Evolutionary conservation across 805 yeast species (phyloP).

Genomic region (Candida stauntonica): DNA sequence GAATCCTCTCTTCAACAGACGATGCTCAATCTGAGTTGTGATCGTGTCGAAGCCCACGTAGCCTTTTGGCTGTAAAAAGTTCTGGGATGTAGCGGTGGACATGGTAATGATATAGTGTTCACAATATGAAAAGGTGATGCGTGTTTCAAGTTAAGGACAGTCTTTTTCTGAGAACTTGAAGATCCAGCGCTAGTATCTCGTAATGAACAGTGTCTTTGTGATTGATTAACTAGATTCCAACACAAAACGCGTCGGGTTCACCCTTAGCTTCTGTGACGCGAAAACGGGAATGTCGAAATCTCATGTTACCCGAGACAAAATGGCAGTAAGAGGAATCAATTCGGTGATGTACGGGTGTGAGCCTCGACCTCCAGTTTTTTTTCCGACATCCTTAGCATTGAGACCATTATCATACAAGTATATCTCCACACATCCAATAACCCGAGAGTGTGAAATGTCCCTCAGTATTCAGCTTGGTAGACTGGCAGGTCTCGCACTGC

Average conservation of each 20-base stretch:
- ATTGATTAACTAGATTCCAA: slow-evolving; percentile 13
- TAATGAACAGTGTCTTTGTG: slow-evolving; percentile 1
- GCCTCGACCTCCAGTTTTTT: neutral
- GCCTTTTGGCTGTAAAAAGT: slow-evolving; percentile 48
- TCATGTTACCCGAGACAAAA: neutral
- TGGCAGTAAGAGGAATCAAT: slow-evolving; percentile 2
- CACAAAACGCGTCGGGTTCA: slow-evolving; percentile 18
- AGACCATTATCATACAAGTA: too few relatives aligned
- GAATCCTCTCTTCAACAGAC: slow-evolving; percentile 88
- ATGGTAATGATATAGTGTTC: neutral
- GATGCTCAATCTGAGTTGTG: slow-evolving; percentile 90
- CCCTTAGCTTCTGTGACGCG: slow-evolving; percentile 10
- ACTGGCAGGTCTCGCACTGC: slow-evolving; percentile 17
- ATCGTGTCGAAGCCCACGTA: slow-evolving; percentile 97
- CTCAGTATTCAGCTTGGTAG: slow-evolving; percentile 20
- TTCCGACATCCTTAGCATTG: too few relatives aligned
- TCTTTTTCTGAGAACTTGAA: neutral
- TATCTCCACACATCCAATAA: neutral
- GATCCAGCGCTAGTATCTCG: too few relatives aligned
- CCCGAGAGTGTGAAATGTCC: slow-evolving; percentile 16
- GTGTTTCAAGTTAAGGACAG: neutral
- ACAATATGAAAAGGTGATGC: neutral
- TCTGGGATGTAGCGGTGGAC: slow-evolving; percentile 12
- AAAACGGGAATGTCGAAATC: neutral
- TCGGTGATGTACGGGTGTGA: slow-evolving; percentile 3